Evolutionary conservation across 2,329 filamentous ascomycete genomes (phyloP).

Genomic region (Trichocomaceae sp.): DNA sequence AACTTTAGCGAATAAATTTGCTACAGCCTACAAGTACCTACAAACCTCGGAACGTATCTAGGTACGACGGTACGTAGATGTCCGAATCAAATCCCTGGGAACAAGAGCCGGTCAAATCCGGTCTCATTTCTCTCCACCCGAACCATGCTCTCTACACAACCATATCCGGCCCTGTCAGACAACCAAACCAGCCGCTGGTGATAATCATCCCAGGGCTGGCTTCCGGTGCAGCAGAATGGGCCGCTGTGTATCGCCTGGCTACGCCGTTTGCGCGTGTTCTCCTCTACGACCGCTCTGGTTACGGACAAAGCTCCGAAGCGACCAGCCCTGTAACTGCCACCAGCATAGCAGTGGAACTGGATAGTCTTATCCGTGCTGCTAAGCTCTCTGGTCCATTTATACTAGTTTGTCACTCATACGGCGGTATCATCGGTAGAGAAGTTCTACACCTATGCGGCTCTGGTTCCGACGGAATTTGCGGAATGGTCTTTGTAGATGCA

Average conservation of each 20-base stretch:
- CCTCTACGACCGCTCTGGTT: conserved; percentile 21
- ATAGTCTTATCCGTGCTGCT: conserved; percentile 14
- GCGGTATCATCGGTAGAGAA: conserved; percentile 16
- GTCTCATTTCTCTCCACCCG: conserved; percentile 17
- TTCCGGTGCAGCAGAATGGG: conserved; percentile 20
- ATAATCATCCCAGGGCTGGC: conserved; percentile 20
- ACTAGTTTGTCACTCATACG: conserved; percentile 16
- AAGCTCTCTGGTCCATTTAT: conserved; percentile 14
- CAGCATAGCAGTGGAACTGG: conserved; percentile 16
- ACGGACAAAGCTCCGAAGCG: conserved; percentile 17
- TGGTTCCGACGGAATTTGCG: conserved; percentile 8
- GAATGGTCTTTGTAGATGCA: conserved; percentile 16
- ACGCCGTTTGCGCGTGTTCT: conserved; percentile 18
- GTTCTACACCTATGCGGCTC: conserved; percentile 12
- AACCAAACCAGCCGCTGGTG: conserved; percentile 17
- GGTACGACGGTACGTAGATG: too few relatives aligned
- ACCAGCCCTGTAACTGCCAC: conserved; percentile 13
- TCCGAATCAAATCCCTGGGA: conserved; percentile 4
- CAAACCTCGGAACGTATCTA: too few relatives aligned
- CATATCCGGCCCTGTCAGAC: conserved; percentile 19
- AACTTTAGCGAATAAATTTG: too few relatives aligned
- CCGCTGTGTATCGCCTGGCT: conserved; percentile 17
- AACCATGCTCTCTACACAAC: conserved; percentile 18
- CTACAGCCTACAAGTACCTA: too few relatives aligned
- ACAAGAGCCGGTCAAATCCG: conserved; percentile 6